Conservation (phyloP, 306 rosid genomes). For the Cucurbita maxima region DNA sequence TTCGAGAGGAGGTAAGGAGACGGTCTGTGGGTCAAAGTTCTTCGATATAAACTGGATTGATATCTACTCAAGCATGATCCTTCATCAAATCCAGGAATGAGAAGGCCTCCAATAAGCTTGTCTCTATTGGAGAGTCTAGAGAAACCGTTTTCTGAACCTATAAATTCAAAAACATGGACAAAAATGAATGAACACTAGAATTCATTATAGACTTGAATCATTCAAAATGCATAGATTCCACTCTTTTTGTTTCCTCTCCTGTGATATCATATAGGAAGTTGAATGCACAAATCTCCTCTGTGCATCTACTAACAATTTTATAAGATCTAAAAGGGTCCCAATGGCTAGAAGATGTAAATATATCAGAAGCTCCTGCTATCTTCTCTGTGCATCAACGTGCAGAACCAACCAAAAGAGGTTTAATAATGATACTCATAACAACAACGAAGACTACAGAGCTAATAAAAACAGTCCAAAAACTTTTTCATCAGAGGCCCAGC, state of each 20-base stretch:
- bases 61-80: slow-evolving; percentile 56
- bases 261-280: background rate
- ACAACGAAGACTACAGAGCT: background rate
- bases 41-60: slow-evolving; percentile 26
- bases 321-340: background rate
- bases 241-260: background rate
- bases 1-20: slow-evolving; percentile 45
- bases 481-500: background rate
- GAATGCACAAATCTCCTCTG: background rate
- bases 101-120: slow-evolving; percentile 37
- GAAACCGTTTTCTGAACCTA: slow-evolving; percentile 21
- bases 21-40: slow-evolving; percentile 26
- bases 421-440: background rate
- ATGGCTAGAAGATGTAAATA: background rate
- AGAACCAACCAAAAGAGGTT: background rate
- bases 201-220: background rate
- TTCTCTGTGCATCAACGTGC: background rate
- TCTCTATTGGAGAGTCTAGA: slow-evolving; percentile 16
- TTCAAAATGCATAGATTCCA: background rate
- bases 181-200: background rate
- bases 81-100: slow-evolving; percentile 40
- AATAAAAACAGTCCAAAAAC: background rate
- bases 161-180: slow-evolving; percentile 2
- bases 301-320: too few relatives aligned
- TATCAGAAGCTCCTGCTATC: background rate